Percentiles rank a stretch among this genome's conserved stretches.
Evolutionary conservation across 1,139 yeast genomes (phyloP).

Genomic region (Suhomyces anneliseae): DNA sequence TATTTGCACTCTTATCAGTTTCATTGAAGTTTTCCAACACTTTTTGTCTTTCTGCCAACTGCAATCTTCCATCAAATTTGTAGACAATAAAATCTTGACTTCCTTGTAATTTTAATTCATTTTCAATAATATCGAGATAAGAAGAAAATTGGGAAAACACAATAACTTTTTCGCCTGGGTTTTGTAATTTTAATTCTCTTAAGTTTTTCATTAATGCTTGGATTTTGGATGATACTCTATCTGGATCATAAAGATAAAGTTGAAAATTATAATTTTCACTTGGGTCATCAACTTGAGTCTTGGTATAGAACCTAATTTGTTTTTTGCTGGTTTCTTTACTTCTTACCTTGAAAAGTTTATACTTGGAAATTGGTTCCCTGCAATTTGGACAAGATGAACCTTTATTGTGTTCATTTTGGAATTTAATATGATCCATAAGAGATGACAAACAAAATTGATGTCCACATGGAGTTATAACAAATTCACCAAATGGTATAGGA

Average conservation of each 20-base stretch:
- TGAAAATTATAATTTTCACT: conserved; percentile 28
- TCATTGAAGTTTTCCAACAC: conserved; percentile 57
- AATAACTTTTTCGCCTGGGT: conserved; percentile 71
- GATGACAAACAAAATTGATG: conserved; percentile 79
- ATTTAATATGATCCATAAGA: conserved; percentile 66
- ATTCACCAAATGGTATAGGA: conserved; percentile 55
- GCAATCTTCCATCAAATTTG: conserved; percentile 82
- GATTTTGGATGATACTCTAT: conserved; percentile 67
- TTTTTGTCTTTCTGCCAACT: conserved; percentile 62
- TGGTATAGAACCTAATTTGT: conserved; percentile 37
- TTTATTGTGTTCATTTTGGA: conserved; percentile 36
- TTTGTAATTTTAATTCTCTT: conserved; percentile 49
- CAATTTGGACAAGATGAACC: conserved; percentile 62
- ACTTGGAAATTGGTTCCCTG: conserved; percentile 42
- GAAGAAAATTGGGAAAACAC: conserved; percentile 92
- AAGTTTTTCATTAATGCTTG: conserved; percentile 67
- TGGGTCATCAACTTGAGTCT: conserved; percentile 20
- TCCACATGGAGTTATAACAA: conserved; percentile 74
- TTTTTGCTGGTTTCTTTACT: conserved; percentile 28
- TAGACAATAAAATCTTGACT: conserved; percentile 47
- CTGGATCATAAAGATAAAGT: conserved; percentile 48
- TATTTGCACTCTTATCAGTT: conserved; percentile 26
- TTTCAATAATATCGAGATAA: conserved; percentile 72
- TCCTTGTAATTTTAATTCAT: conserved; percentile 50
- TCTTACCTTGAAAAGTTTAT: conserved; percentile 43